Conservation (phyloP, 2,329 filamentous ascomycete species). For the Corniculantispora saksenae region DNA sequence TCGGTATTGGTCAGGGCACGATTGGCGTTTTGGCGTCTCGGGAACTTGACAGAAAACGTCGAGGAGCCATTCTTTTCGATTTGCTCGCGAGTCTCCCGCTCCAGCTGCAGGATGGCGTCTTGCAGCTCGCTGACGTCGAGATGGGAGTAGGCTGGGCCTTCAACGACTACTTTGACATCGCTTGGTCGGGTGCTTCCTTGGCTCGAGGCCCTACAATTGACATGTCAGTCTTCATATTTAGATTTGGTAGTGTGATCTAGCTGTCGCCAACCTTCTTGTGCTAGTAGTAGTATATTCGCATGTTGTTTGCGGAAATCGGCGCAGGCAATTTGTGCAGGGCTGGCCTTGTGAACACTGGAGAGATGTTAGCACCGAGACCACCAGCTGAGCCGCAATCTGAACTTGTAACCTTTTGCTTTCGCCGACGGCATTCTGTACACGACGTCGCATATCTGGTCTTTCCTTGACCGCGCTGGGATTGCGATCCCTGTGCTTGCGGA, state of each 20-base stretch:
- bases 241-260: background rate
- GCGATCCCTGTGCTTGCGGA: conserved; percentile 32
- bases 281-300: conserved; percentile 46
- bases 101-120: conserved; percentile 37
- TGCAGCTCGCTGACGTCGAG: conserved; percentile 37
- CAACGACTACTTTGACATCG: conserved; percentile 20
- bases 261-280: conserved; percentile 26
- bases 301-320: conserved; percentile 51
- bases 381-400: too few relatives aligned
- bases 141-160: conserved; percentile 34
- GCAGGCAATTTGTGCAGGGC: conserved; percentile 55
- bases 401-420: conserved; percentile 51
- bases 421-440: conserved; percentile 52
- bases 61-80: background rate
- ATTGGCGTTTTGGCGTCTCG: conserved; percentile 6
- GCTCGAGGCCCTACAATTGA: background rate
- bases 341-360: conserved; percentile 54
- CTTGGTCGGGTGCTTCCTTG: background rate
- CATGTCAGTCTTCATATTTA: background rate
- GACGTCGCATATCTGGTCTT: conserved; percentile 38
- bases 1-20: background rate
- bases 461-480: conserved; percentile 11
- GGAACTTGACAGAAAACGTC: conserved; percentile 4
- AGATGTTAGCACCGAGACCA: background rate
- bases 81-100: conserved; percentile 21